These are phyloP conservation scores for Sicyos baderoa DNA, from an alignment of 306 rosid species.

Conservation along the genomic window DNA sequence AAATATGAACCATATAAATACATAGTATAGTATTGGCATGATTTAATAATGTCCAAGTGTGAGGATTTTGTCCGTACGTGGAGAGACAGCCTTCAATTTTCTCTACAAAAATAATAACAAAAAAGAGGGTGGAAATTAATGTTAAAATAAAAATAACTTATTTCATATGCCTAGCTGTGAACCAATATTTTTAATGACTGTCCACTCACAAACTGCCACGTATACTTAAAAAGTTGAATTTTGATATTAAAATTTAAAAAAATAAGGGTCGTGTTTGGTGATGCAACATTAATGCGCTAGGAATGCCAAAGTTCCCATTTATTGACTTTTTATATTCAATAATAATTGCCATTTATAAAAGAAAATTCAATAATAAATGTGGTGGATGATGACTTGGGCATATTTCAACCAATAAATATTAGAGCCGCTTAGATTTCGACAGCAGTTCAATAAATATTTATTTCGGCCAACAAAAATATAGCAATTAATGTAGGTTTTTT, in stretches of 20 bases:
- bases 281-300: conserved; percentile 8
- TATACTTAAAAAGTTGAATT: background rate
- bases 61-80: background rate
- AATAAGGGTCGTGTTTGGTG: conserved; percentile 2
- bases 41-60: background rate
- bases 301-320: background rate
- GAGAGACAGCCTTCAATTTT: background rate
- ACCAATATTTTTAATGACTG: background rate
- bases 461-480: too few relatives aligned
- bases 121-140: background rate
- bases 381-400: conserved; percentile 8
- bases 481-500: too few relatives aligned
- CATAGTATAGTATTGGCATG: background rate
- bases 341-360: background rate
- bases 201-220: background rate
- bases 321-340: conserved; percentile 3
- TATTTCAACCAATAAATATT: background rate
- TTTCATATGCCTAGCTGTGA: background rate
- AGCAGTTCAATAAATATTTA: too few relatives aligned
- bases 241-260: background rate
- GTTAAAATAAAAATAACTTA: background rate
- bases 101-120: background rate
- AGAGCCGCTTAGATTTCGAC: too few relatives aligned
- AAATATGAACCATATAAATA: background rate
- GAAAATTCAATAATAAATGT: background rate